phyloP scores from a whole-genome alignment of 1,284 basidiomycete species.

The Leccinum cinnamomeum region DNA sequence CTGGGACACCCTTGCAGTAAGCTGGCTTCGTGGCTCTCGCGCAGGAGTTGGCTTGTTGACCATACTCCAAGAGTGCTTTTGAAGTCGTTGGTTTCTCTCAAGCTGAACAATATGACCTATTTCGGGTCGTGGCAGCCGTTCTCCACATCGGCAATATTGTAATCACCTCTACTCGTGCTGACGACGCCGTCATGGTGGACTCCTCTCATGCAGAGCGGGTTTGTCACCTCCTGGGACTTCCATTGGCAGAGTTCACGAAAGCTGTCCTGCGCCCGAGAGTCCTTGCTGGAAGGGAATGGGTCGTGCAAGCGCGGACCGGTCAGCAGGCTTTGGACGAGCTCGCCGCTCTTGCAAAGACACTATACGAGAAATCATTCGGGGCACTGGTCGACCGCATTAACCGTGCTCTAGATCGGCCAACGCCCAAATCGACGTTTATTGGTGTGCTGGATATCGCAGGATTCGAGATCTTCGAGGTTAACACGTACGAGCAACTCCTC shows the following conservation, averaged over 20 bases:
- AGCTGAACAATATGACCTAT: constrained; percentile 88
- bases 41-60: constrained; percentile 12
- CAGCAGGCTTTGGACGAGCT: constrained; percentile 95
- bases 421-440: constrained; percentile 93
- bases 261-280: constrained; percentile 88
- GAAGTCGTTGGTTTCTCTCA: constrained; percentile 85
- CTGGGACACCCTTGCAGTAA: constrained; percentile 79
- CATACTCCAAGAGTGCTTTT: constrained; percentile 60
- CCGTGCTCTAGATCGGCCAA: constrained; percentile 89
- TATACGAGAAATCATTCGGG: constrained; percentile 98
- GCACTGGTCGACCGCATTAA: constrained; percentile 95
- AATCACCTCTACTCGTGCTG: constrained; percentile 79
- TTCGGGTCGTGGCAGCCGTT: constrained; percentile 92
- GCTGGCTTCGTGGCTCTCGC: constrained; percentile 4
- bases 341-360: constrained; percentile 89
- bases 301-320: constrained; percentile 88
- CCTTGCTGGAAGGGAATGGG: constrained; percentile 96
- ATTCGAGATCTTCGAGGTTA: constrained; percentile 93
- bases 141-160: constrained; percentile 95
- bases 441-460: constrained; percentile 99
- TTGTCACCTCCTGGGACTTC: constrained; percentile 93
- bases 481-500: constrained; percentile 95
- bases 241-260: constrained; percentile 85
- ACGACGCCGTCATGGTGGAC: constrained; percentile 87
- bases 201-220: constrained; percentile 85